phyloP scores from a whole-genome alignment of 2,329 filamentous ascomycete genomes.

The Diaporthe citriasiana region DNA sequence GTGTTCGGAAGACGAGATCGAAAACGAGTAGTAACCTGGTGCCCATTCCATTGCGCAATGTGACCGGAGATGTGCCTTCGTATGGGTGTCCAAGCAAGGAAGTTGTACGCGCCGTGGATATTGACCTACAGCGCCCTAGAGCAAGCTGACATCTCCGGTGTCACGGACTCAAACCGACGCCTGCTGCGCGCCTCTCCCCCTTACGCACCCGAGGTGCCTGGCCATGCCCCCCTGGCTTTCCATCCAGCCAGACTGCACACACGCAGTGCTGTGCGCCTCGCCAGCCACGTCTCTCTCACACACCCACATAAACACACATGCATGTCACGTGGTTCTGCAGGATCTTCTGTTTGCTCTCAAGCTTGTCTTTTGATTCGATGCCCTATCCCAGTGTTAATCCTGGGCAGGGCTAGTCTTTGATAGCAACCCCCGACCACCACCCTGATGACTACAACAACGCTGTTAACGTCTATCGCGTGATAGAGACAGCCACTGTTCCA shows the following conservation, averaged over 20 bases:
- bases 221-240: not conserved
- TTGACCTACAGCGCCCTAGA: not conserved
- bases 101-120: not conserved
- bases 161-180: not conserved
- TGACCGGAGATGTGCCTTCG: not conserved
- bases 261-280: not conserved
- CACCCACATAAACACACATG: not conserved
- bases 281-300: not conserved
- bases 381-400: not conserved
- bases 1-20: not conserved
- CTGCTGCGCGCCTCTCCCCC: not conserved
- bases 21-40: not conserved
- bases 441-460: conserved; percentile 1
- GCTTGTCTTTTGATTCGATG: conserved; percentile 16
- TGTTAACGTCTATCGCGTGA: conserved; percentile 13
- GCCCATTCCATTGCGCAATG: not conserved
- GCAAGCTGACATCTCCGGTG: not conserved
- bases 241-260: conserved; percentile 3
- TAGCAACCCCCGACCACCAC: conserved; percentile 22
- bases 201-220: not conserved
- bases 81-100: not conserved
- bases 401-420: not conserved
- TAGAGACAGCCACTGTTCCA: not conserved
- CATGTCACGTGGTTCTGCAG: conserved; percentile 19
- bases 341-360: conserved; percentile 6